Conservation (phyloP, 108 stramenopile species). For the Poteriospumella lacustris region DNA sequence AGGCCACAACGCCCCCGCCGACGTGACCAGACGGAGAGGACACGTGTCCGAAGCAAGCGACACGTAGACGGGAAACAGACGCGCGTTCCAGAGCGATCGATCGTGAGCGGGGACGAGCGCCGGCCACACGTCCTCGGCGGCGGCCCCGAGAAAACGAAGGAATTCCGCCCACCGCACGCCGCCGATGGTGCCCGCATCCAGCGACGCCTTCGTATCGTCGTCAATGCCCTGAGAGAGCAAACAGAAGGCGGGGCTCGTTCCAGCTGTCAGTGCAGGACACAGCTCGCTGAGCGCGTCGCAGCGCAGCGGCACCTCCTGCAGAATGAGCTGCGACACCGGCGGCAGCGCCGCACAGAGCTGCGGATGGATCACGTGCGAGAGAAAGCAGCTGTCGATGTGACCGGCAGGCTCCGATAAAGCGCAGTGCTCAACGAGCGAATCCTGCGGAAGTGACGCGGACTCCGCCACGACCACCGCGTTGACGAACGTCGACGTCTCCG, state of each 20-base stretch:
- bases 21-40: not conserved
- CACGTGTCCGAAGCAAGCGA: not conserved
- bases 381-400: too few species aligned
- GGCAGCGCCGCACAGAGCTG: too few species aligned
- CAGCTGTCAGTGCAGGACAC: too few species aligned
- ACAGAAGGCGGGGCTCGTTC: too few species aligned
- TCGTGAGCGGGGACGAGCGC: not conserved
- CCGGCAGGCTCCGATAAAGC: too few species aligned
- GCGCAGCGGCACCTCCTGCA: not conserved
- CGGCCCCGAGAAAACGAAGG: not conserved
- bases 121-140: not conserved
- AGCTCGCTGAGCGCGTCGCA: too few species aligned
- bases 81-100: constrained; percentile 29
- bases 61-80: constrained; percentile 11
- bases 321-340: not conserved
- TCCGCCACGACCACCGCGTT: too few species aligned
- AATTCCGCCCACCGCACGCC: constrained; percentile 1
- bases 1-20: not conserved
- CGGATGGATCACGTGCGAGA: too few species aligned
- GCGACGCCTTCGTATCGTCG: not conserved
- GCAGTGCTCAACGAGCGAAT: too few species aligned
- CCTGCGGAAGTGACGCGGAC: too few species aligned
- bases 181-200: not conserved
- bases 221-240: too few species aligned
- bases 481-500: too few species aligned